phyloP scores from a whole-genome alignment of 176 grass and related monocot genomes.

The Dactylis glomerata region DNA sequence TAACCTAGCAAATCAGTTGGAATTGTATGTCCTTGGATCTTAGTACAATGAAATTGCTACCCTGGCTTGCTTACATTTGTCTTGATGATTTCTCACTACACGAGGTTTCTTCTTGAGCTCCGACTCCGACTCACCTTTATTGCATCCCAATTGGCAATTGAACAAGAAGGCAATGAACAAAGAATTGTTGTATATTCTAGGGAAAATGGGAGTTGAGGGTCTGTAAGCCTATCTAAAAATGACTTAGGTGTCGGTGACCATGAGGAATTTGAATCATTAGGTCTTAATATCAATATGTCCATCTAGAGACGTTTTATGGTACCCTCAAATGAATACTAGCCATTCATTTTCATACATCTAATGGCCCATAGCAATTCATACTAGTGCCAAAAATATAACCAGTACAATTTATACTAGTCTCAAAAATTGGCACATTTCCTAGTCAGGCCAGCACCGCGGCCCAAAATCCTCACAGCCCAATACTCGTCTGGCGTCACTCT shows the following conservation, averaged over 20 bases:
- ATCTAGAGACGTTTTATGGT: too few species aligned
- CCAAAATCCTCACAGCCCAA: too few species aligned
- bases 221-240: not conserved
- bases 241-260: not conserved
- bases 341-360: too few species aligned
- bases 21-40: not conserved
- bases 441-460: too few species aligned
- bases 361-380: too few species aligned
- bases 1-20: not conserved
- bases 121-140: not conserved
- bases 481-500: too few species aligned
- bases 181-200: not conserved
- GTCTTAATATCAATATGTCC: not conserved
- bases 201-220: not conserved
- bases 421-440: too few species aligned
- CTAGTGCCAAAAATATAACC: too few species aligned
- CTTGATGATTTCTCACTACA: not conserved
- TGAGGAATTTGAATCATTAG: too few species aligned
- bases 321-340: too few species aligned
- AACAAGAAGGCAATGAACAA: not conserved
- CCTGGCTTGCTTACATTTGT: not conserved
- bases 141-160: not conserved
- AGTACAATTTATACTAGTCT: too few species aligned
- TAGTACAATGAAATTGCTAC: not conserved
- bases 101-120: not conserved